Percentiles rank a stretch among this genome's conserved stretches.
Evolutionary conservation across 108 stramenopile genomes (phyloP).

Genomic region (Schizochytrium sp.): DNA sequence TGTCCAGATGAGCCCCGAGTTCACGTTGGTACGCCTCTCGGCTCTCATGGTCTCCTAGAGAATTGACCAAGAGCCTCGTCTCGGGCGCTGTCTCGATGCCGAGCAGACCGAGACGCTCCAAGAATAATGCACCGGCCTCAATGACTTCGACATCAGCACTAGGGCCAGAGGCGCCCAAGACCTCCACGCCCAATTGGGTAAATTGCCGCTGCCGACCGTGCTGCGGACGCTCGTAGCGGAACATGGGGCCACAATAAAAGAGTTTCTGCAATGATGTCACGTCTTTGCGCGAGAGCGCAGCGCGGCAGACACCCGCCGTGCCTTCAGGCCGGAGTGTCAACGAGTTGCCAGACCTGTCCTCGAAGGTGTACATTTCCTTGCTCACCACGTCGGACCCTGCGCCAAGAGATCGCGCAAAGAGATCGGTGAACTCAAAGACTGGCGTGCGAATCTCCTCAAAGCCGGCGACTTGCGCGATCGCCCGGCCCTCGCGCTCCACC

Average conservation of each 20-base stretch:
- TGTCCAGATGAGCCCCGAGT: background rate
- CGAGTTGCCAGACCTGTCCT: background rate
- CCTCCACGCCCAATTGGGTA: constrained; percentile 9
- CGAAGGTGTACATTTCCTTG: constrained; percentile 13
- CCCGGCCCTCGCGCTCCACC: background rate
- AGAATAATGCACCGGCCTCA: background rate
- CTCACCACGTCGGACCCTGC: constrained; percentile 1
- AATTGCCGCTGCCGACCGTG: constrained; percentile 2
- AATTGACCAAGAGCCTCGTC: background rate
- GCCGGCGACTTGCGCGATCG: background rate
- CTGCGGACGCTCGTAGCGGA: constrained; percentile 14
- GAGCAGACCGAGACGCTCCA: background rate
- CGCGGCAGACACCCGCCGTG: background rate
- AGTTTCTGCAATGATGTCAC: background rate
- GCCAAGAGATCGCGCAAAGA: background rate
- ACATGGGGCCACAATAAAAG: constrained; percentile 6
- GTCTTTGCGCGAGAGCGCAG: background rate
- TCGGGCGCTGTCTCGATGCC: background rate
- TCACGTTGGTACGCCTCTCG: background rate
- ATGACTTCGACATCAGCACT: background rate
- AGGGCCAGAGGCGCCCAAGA: background rate
- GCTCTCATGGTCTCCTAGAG: background rate
- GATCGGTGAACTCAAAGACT: background rate
- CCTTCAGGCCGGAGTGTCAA: background rate
- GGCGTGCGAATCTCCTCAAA: constrained; percentile 9